A percentile compares a stretch with the other conserved stretches of the same genome.
phyloP scores from a whole-genome alignment of 129 eudicot genomes.

The Logfia minima region DNA sequence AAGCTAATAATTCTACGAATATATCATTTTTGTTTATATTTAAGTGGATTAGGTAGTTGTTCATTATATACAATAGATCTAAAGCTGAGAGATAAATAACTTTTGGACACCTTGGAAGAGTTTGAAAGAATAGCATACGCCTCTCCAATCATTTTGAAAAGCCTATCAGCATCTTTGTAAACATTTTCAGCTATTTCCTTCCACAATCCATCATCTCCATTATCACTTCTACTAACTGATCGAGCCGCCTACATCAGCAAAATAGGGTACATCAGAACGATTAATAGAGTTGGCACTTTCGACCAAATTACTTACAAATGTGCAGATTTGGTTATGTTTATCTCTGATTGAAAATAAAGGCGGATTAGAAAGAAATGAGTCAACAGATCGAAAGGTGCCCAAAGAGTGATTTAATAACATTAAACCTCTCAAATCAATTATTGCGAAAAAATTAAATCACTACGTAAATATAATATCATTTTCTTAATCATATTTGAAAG shows the following conservation, averaged over 20 bases:
- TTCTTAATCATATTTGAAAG: not conserved
- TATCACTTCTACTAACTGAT: constrained; percentile 69
- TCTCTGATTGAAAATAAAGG: not conserved
- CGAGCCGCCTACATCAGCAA: constrained; percentile 65
- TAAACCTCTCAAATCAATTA: not conserved
- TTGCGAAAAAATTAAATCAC: not conserved
- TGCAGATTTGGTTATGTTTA: not conserved
- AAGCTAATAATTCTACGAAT: not conserved
- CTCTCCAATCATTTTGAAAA: constrained; percentile 94
- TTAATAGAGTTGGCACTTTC: not conserved
- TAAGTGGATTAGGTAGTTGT: not conserved
- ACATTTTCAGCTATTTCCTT: constrained; percentile 79
- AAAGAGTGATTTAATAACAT: not conserved
- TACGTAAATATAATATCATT: not conserved
- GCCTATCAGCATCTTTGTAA: constrained; percentile 87
- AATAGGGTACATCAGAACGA: constrained; percentile 2
- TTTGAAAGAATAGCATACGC: constrained; percentile 92
- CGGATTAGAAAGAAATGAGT: not conserved
- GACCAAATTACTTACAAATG: not conserved
- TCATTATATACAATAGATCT: not conserved
- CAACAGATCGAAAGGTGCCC: not conserved
- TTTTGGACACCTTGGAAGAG: constrained; percentile 51
- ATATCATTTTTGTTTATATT: not conserved
- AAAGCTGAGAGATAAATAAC: not conserved
- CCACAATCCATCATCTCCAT: constrained; percentile 77